Conservation (phyloP, 23 red algal species). For the Agarophyton chilense region DNA sequence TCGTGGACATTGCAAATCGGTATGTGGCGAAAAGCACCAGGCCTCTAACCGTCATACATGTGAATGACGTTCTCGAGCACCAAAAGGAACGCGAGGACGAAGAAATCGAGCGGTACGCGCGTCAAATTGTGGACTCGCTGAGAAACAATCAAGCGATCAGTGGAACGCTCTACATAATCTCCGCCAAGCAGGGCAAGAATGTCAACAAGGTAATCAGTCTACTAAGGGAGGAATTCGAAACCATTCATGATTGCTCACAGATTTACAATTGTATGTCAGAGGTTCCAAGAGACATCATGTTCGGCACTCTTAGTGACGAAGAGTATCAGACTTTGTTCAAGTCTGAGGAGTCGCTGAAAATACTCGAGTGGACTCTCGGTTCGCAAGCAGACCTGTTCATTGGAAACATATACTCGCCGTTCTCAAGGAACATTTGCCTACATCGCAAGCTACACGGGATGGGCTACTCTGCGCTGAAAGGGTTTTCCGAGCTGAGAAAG, state of each 20-base stretch:
- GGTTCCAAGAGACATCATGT: constrained; percentile 5
- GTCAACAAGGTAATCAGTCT: constrained; percentile 48
- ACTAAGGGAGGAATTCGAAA: constrained; percentile 43
- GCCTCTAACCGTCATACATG: constrained; percentile 55
- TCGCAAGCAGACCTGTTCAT: constrained; percentile 61
- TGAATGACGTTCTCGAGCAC: constrained; percentile 49
- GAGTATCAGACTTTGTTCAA: constrained; percentile 36
- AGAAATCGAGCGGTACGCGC: constrained; percentile 69
- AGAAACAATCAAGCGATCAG: constrained; percentile 47
- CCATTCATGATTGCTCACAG: constrained; percentile 41
- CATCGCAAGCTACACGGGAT: constrained; percentile 62
- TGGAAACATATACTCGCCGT: constrained; percentile 68
- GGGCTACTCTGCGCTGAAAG: constrained; percentile 44
- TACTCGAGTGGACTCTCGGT: constrained; percentile 32
- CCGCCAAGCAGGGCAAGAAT: constrained; percentile 24
- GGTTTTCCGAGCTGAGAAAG: constrained; percentile 65
- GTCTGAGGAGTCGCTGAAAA: neutral
- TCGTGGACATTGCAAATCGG: constrained; percentile 21
- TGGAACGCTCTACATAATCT: constrained; percentile 57
- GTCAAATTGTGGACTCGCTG: constrained; percentile 63
- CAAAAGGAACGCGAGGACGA: constrained; percentile 40
- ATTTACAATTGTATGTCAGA: constrained; percentile 21
- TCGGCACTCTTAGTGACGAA: neutral
- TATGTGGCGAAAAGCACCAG: neutral
- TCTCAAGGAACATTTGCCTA: constrained; percentile 67